These are phyloP conservation scores for Rhizopogon rudus DNA, from an alignment of 768 basidiomycete species.

Conservation along the genomic window DNA sequence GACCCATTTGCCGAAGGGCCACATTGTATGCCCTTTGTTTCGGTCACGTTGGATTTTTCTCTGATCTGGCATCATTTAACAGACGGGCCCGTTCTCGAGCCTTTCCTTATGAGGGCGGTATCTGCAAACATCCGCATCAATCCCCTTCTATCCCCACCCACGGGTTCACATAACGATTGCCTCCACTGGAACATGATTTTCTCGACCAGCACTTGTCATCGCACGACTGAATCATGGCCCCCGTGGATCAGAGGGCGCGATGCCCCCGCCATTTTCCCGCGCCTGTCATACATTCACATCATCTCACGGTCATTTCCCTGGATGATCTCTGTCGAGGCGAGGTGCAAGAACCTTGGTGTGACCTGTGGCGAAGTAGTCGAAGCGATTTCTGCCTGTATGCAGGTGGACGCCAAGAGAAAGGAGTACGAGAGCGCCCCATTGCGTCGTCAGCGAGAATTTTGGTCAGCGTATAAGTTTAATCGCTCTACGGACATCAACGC, in stretches of 20 bases:
- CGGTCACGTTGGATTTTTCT: not conserved
- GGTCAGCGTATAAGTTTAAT: constrained; percentile 57
- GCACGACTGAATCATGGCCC: constrained; percentile 53
- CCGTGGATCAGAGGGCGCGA: constrained; percentile 67
- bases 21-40: constrained; percentile 30
- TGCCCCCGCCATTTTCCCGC: constrained; percentile 63
- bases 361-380: constrained; percentile 67
- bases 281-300: constrained; percentile 46
- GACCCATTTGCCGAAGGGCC: constrained; percentile 35
- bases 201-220: constrained; percentile 51
- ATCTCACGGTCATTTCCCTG: constrained; percentile 53
- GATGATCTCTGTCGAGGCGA: constrained; percentile 45
- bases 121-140: constrained; percentile 47
- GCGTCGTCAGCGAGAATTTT: constrained; percentile 37
- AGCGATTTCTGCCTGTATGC: constrained; percentile 44
- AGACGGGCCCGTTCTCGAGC: constrained; percentile 71
- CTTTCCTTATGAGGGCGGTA: constrained; percentile 50
- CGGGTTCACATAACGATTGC: constrained; percentile 39
- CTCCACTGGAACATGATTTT: constrained; percentile 77
- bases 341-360: constrained; percentile 44
- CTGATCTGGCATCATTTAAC: constrained; percentile 12
- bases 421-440: constrained; percentile 45
- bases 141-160: constrained; percentile 51
- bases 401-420: constrained; percentile 41
- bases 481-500: constrained; percentile 58